Percentiles rank a stretch among this genome's conserved stretches.
Conservation (phyloP, 345 rosid genomes). For the Mangifera indica region DNA sequence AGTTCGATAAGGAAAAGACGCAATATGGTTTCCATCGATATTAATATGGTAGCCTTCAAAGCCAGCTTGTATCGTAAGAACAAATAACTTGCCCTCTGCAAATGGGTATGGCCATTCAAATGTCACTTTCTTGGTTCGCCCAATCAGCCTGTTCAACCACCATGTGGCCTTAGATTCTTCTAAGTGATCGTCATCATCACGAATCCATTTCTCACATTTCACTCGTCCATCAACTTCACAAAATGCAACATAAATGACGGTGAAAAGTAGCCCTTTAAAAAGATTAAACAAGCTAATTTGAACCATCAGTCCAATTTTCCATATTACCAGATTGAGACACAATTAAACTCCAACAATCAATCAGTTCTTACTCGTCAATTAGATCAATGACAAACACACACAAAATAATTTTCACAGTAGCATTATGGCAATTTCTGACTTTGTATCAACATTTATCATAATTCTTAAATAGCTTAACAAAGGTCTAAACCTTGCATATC, state of each 20-base stretch:
- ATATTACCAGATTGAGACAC: neutral
- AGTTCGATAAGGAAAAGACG: constrained; percentile 92
- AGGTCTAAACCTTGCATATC: neutral
- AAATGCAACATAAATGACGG: neutral
- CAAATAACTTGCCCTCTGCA: constrained; percentile 75
- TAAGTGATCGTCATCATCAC: constrained; percentile 71
- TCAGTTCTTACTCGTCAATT: no score
- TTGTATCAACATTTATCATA: neutral
- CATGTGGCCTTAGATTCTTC: constrained; percentile 77
- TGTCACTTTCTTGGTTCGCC: constrained; percentile 67
- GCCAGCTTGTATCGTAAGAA: constrained; percentile 81
- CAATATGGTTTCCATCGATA: constrained; percentile 84
- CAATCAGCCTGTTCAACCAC: constrained; percentile 87
- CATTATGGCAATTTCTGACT: neutral
- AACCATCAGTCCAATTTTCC: neutral
- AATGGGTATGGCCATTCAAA: constrained; percentile 95
- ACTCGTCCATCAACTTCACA: constrained; percentile 76
- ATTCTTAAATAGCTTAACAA: neutral
- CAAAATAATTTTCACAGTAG: no score
- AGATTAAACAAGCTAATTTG: neutral
- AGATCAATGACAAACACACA: no score
- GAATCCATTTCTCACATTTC: constrained; percentile 97
- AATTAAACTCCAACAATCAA: neutral
- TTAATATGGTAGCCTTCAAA: constrained; percentile 88
- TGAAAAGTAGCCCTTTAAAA: neutral